A percentile compares a stretch with the other conserved stretches of the same genome.
These are phyloP conservation scores for Tetrahymena borealis DNA, from an alignment of 73 alveolate species.

Conservation along the genomic window DNA sequence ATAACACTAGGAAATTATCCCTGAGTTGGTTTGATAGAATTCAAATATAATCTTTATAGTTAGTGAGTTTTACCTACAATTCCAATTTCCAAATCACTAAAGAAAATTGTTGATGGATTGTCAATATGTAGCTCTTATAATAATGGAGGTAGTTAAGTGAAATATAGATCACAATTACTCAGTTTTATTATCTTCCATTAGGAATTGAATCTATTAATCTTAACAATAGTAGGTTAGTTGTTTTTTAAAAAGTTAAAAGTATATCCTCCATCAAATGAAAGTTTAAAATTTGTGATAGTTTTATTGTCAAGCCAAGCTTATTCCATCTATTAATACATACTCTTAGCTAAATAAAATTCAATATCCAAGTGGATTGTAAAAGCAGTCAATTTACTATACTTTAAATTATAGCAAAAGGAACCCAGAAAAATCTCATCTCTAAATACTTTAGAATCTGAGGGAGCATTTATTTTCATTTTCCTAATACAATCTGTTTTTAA, in stretches of 20 bases:
- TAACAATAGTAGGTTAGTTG: not conserved
- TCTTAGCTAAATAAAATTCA: not conserved
- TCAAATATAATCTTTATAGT: not conserved
- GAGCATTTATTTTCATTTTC: not conserved
- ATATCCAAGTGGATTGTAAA: not conserved
- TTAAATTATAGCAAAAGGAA: not conserved
- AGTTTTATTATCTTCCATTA: not conserved
- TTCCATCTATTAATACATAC: not conserved
- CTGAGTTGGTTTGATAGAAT: not conserved
- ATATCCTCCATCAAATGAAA: not conserved
- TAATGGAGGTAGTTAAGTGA: not conserved
- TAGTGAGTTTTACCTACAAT: not conserved
- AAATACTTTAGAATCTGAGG: not conserved
- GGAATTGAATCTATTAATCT: not conserved
- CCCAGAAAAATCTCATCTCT: not conserved
- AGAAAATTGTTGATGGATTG: not conserved
- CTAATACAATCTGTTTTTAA: not conserved
- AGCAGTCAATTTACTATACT: not conserved
- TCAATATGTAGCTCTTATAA: not conserved
- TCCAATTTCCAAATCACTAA: not conserved
- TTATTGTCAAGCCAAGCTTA: not conserved
- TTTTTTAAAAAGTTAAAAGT: not conserved
- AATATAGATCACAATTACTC: not conserved
- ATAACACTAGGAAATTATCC: not conserved
- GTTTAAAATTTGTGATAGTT: not conserved